Base-by-base conservation (phyloP, 805 yeast species). In the Candida caryicola region DNA sequence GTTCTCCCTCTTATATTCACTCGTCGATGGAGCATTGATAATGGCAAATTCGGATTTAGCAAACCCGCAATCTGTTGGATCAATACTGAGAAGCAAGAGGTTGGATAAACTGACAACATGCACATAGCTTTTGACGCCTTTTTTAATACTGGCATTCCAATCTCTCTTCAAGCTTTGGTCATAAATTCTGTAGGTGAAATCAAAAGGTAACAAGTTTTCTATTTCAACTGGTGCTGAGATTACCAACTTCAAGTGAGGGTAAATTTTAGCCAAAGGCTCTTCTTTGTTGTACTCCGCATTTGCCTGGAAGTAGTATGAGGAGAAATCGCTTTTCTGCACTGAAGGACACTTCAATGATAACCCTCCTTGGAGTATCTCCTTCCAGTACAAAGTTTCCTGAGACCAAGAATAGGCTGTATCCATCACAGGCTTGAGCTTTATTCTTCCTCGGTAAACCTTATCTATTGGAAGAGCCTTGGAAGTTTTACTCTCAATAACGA, bases 221-320 rank as follows among this genome's bases (percentile, higher is more conserved):
- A 93, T 70, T 49, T 85, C 86, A 32, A 93, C 62, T 0, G 99
- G 98, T 0, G 98, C 87, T 0, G 93, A 79, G 5, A 93, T 63
- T 3, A 80, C 73, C 17, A 93, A 63, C 6, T 70, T 74, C 85
- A 91, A 74, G 51, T 86, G 93, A 0, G 99, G 99, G 52, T 87
- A 95, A 1, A 85, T 73, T 41, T 73, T 69, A 0, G 85, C 74
- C 17, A 89, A 63, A 0, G 88, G 89, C 45, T 86, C 95, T n/a
- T 74, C 69, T 13, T 64, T 57, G 45, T 84, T 79, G 57, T 62
- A 83, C 31, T 66, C 60, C 1, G 91, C 88, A 47, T 77, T 83
- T 0, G 83, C 84, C 47, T 85, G 91, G 62, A 85, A 82, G 50
- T 74, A 82, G 56, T 78, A 85, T 1, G 72, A 58, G 0, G 77